These are phyloP conservation scores for Barnettozyma pratensis DNA, from an alignment of 805 yeast genomes.

Conservation along the genomic window DNA sequence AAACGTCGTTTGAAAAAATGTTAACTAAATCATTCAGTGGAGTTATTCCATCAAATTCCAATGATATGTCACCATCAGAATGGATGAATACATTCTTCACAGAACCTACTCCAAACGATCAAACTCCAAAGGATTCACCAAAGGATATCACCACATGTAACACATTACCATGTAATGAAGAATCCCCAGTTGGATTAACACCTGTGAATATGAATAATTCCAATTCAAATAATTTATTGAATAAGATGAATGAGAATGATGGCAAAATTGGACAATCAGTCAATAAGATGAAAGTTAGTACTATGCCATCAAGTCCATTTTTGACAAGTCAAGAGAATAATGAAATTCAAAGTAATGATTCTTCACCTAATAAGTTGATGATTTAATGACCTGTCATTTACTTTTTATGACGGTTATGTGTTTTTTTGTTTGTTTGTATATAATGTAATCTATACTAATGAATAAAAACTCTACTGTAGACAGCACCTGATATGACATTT, in stretches of 20 bases:
- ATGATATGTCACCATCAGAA: constrained; percentile 20
- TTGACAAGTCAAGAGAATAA: constrained; percentile 1
- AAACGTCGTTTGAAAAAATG: constrained; percentile 35
- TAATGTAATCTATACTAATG: too few species aligned
- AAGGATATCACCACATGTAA: constrained; percentile 26
- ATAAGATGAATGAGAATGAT: background rate
- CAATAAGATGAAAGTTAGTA: constrained; percentile 8
- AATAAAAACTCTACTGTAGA: too few species aligned
- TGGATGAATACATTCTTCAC: constrained; percentile 24
- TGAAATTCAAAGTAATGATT: background rate
- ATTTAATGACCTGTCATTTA: background rate
- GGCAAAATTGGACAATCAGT: background rate
- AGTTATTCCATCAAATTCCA: constrained; percentile 13
- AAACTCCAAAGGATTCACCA: constrained; percentile 23
- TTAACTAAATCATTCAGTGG: constrained; percentile 34
- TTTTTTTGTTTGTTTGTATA: background rate
- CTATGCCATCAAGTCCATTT: constrained; percentile 23
- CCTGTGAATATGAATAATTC: background rate
- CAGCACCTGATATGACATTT: too few species aligned
- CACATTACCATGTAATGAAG: constrained; percentile 27
- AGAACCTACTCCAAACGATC: constrained; percentile 25
- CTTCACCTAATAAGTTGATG: background rate
- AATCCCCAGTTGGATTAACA: background rate
- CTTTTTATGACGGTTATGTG: background rate
- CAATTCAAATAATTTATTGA: background rate